Evolutionary conservation across 805 yeast species (phyloP).

Genomic region (Cyberlindnera americana): DNA sequence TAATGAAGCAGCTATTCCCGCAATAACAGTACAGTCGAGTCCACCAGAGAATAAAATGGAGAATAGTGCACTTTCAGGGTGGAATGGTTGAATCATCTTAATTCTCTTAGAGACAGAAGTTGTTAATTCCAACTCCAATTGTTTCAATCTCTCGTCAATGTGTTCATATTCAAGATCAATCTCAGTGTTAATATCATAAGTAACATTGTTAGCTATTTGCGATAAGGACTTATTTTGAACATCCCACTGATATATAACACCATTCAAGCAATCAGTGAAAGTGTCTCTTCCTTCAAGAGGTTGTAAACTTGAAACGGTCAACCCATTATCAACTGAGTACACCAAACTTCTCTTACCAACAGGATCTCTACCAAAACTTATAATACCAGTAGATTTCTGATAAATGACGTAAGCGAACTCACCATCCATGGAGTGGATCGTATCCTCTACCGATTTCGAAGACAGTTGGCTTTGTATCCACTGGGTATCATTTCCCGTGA

Average conservation of each 20-base stretch:
- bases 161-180: slow-evolving; percentile 21
- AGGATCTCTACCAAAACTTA: slow-evolving; percentile 81
- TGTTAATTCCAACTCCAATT: slow-evolving; percentile 31
- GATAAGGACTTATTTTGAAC: slow-evolving; percentile 20
- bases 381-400: slow-evolving; percentile 36
- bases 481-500: slow-evolving; percentile 60
- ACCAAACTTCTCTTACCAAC: slow-evolving; percentile 80
- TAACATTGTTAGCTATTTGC: slow-evolving; percentile 8
- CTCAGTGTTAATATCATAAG: slow-evolving; percentile 21
- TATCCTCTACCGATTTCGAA: slow-evolving; percentile 30
- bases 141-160: slow-evolving; percentile 9
- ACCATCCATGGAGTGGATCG: slow-evolving; percentile 56
- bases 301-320: slow-evolving; percentile 48
- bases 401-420: slow-evolving; percentile 70
- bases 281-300: slow-evolving; percentile 29
- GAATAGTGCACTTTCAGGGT: slow-evolving; percentile 33
- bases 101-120: slow-evolving; percentile 48
- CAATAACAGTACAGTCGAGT: slow-evolving; percentile 82
- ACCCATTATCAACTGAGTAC: slow-evolving; percentile 35
- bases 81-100: slow-evolving; percentile 57
- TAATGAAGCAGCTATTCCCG: slow-evolving; percentile 45
- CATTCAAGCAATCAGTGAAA: slow-evolving; percentile 55
- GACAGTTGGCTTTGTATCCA: slow-evolving; percentile 33
- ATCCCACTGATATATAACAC: slow-evolving; percentile 45
- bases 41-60: slow-evolving; percentile 92